Conservation (phyloP, 2,329 filamentous ascomycete species). For the Emericellopsis cladophorae region DNA sequence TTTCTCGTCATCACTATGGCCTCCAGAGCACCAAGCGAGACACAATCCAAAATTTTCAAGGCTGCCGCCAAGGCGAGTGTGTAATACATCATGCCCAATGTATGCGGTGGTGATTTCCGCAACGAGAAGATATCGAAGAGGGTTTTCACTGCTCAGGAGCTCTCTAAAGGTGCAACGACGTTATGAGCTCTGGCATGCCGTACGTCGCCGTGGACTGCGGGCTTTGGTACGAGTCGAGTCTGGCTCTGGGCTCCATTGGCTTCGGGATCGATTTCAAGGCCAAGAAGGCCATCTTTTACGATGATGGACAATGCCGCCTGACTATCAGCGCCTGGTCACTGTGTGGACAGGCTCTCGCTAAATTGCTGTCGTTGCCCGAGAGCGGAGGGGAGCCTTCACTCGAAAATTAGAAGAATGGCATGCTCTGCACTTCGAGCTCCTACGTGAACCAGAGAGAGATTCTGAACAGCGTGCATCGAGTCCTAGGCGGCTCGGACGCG, state of each 20-base stretch:
- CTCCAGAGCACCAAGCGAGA: constrained; percentile 11
- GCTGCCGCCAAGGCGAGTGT: constrained; percentile 39
- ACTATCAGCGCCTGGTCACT: constrained; percentile 48
- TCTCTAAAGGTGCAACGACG: not conserved
- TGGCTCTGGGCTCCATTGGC: constrained; percentile 16
- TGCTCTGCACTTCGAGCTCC: constrained; percentile 43
- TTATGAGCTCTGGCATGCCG: no score
- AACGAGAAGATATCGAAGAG: constrained; percentile 17
- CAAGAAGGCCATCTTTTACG: constrained; percentile 30
- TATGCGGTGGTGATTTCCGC: constrained; percentile 18
- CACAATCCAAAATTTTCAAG: constrained; percentile 28
- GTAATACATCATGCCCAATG: constrained; percentile 38
- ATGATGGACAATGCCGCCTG: constrained; percentile 43
- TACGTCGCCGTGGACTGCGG: constrained; percentile 24
- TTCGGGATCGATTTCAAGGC: constrained; percentile 38
- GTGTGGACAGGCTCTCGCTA: constrained; percentile 40
- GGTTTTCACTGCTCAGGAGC: constrained; percentile 7
- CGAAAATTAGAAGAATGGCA: constrained; percentile 26
- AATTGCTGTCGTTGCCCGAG: constrained; percentile 28
- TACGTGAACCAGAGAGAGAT: constrained; percentile 50
- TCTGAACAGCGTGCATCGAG: constrained; percentile 45
- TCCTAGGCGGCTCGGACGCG: constrained; percentile 38
- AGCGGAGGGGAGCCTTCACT: constrained; percentile 23
- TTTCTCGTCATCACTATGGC: not conserved
- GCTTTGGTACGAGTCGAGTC: constrained; percentile 40